Conservation (phyloP, 306 rosid species). For the Vicia villosa region DNA sequence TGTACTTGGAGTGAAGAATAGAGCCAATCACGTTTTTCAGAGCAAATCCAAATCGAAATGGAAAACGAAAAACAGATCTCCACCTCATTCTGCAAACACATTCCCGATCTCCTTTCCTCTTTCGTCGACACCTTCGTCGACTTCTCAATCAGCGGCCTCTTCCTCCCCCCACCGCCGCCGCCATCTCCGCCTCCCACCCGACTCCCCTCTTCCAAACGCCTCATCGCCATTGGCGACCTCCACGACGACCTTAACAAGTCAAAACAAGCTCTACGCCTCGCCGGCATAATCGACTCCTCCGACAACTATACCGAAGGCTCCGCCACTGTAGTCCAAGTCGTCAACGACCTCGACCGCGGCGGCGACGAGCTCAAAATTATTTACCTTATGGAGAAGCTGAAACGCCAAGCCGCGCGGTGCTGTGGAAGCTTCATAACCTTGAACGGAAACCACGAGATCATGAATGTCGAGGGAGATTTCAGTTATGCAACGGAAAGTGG, state of each 20-base stretch:
- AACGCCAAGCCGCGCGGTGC: slow-evolving; percentile 64
- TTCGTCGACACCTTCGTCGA: slow-evolving; percentile 88
- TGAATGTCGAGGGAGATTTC: slow-evolving; percentile 87
- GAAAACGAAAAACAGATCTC: slow-evolving; percentile 21
- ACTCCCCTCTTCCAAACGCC: slow-evolving; percentile 54
- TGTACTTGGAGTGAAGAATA: too few species aligned
- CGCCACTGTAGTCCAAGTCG: slow-evolving; percentile 77
- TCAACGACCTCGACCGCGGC: slow-evolving; percentile 93
- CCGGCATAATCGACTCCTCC: slow-evolving; percentile 58
- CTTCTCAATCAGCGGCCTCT: slow-evolving; percentile 79
- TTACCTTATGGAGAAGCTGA: slow-evolving; percentile 75
- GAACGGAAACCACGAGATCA: slow-evolving; percentile 96
- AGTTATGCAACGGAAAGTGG: slow-evolving; percentile 51
- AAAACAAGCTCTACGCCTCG: slow-evolving; percentile 66
- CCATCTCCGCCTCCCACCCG: slow-evolving; percentile 40
- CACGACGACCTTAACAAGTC: slow-evolving; percentile 83
- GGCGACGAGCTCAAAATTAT: slow-evolving; percentile 76
- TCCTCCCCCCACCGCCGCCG: slow-evolving; percentile 53
- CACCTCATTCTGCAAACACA: slow-evolving; percentile 46
- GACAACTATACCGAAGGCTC: slow-evolving; percentile 76
- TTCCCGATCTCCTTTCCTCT: slow-evolving; percentile 66
- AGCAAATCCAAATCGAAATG: slow-evolving; percentile 22
- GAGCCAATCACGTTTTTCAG: too few species aligned
- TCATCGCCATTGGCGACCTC: slow-evolving; percentile 82
- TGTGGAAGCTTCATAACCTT: slow-evolving; percentile 74